Evolutionary conservation across 2,329 filamentous ascomycete genomes (phyloP).

Genomic region (Pseudogymnoascus sp.): DNA sequence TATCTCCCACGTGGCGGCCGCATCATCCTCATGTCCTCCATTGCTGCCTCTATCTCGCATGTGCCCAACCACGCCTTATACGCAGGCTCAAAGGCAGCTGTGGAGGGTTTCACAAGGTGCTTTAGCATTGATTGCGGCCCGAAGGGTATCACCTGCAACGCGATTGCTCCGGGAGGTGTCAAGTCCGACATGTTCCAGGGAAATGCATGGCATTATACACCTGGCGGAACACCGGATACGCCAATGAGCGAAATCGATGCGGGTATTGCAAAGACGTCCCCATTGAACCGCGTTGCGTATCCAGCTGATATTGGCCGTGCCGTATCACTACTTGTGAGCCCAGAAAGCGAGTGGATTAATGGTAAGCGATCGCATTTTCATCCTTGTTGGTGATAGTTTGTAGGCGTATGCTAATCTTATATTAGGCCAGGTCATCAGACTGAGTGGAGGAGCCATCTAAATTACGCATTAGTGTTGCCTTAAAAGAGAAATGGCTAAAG

Average conservation of each 20-base stretch:
- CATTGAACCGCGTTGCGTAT: constrained; percentile 50
- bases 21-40: constrained; percentile 57
- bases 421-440: constrained; percentile 22
- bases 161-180: constrained; percentile 60
- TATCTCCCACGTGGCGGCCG: constrained; percentile 61
- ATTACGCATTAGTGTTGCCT: not conserved
- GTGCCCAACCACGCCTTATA: constrained; percentile 56
- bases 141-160: constrained; percentile 59
- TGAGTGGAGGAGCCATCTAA: constrained; percentile 19
- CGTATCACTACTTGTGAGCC: constrained; percentile 47
- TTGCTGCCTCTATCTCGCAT: constrained; percentile 52
- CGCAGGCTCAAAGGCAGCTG: constrained; percentile 55
- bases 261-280: constrained; percentile 48
- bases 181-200: constrained; percentile 60
- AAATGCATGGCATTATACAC: constrained; percentile 53
- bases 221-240: constrained; percentile 46
- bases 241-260: constrained; percentile 45
- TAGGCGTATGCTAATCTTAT: constrained; percentile 5
- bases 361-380: constrained; percentile 35
- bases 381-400: not conserved
- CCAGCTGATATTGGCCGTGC: constrained; percentile 50
- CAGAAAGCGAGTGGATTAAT: constrained; percentile 58
- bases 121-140: constrained; percentile 58
- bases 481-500: not conserved
- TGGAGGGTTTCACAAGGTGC: constrained; percentile 54